These are phyloP conservation scores for Apophysomyces variabilis DNA, from an alignment of 371 early-diverging fungal species.

Conservation along the genomic window DNA sequence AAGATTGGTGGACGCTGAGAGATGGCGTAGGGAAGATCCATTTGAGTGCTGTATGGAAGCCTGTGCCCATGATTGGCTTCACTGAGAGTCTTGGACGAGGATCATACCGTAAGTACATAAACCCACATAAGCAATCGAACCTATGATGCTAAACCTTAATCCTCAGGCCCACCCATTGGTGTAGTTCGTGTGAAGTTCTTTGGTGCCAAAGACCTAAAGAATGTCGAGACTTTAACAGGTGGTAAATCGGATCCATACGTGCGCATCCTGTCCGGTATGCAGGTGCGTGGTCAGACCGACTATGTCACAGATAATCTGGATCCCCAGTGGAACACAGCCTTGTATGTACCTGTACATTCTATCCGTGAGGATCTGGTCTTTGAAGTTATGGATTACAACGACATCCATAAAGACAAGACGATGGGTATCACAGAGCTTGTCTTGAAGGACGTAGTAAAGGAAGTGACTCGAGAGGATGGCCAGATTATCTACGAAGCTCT, in stretches of 20 bases:
- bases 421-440: conserved; percentile 63
- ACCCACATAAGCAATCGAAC: too few species aligned
- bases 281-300: conserved; percentile 65
- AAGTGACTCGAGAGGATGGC: conserved; percentile 37
- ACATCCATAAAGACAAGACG: conserved; percentile 66
- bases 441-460: conserved; percentile 45
- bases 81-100: conserved; percentile 45
- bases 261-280: conserved; percentile 67
- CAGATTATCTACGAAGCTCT: conserved; percentile 47
- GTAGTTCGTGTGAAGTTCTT: conserved; percentile 79
- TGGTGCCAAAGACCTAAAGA: conserved; percentile 76
- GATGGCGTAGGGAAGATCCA: conserved; percentile 57
- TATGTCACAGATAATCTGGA: conserved; percentile 72
- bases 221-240: conserved; percentile 66
- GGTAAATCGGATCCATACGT: conserved; percentile 91
- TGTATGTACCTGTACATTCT: conserved; percentile 73
- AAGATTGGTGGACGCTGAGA: conserved; percentile 57
- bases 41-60: conserved; percentile 60
- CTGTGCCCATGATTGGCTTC: conserved; percentile 56
- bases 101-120: conserved; percentile 33
- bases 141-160: neutral
- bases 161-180: conserved; percentile 71
- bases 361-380: conserved; percentile 71
- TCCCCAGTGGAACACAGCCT: conserved; percentile 82
- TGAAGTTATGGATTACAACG: conserved; percentile 83